phyloP scores from a whole-genome alignment of 2,329 filamentous ascomycete genomes.

The Sporothrix variecibatus region DNA sequence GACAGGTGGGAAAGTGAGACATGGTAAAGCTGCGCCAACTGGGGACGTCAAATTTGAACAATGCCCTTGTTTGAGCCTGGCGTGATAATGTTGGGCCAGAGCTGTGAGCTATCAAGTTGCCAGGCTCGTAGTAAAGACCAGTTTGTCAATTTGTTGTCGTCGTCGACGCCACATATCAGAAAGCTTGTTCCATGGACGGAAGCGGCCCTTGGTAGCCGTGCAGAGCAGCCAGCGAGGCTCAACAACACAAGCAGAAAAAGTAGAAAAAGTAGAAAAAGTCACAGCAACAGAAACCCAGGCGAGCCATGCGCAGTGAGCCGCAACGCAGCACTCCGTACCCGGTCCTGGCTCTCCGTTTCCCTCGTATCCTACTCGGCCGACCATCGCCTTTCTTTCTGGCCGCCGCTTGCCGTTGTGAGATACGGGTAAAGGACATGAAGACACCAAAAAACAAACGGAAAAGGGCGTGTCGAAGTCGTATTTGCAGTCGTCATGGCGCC shows the following conservation, averaged over 20 bases:
- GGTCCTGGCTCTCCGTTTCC: not conserved
- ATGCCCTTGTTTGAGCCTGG: not conserved
- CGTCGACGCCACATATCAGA: not conserved
- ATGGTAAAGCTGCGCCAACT: not conserved
- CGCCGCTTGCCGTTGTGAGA: not conserved
- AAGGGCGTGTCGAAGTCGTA: not conserved
- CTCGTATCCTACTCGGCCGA: slow-evolving; percentile 1
- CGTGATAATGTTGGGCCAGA: not conserved
- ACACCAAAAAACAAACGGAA: not conserved
- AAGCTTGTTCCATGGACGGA: slow-evolving; percentile 2
- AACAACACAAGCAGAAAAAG: not conserved
- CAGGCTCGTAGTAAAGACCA: not conserved
- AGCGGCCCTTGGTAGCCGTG: slow-evolving; percentile 6
- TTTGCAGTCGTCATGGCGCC: not conserved
- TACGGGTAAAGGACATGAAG: not conserved
- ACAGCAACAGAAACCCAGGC: not conserved
- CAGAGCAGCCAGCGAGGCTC: slow-evolving; percentile 6
- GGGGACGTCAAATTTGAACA: not conserved
- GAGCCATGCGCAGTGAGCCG: not conserved
- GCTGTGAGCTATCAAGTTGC: not conserved
- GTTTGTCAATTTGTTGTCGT: not conserved
- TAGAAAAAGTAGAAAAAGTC: not conserved
- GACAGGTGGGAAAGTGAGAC: slow-evolving; percentile 5
- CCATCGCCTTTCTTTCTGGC: not conserved
- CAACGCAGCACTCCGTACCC: not conserved